Percentiles rank a stretch among this genome's conserved stretches.
These are phyloP conservation scores for Claviceps maximensis DNA, from an alignment of 2,329 filamentous ascomycete genomes.

Conservation along the genomic window DNA sequence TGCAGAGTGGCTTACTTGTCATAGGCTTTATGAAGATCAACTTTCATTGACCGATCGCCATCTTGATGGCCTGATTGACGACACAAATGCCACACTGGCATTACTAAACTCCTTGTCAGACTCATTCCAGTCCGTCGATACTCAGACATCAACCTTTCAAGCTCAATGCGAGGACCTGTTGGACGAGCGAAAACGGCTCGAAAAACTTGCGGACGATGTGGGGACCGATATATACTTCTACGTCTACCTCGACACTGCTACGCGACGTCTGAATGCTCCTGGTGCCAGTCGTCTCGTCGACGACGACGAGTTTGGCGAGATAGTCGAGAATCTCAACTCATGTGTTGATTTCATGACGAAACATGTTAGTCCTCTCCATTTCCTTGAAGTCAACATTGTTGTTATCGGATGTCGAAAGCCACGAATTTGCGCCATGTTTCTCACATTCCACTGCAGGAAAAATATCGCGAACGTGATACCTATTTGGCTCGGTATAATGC, in stretches of 20 bases:
- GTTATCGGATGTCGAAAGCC: background rate
- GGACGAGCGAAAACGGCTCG: slow-evolving; percentile 65
- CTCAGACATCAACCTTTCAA: slow-evolving; percentile 86
- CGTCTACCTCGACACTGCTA: slow-evolving; percentile 82
- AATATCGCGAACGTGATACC: slow-evolving; percentile 74
- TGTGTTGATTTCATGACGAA: slow-evolving; percentile 87
- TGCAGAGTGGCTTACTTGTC: slow-evolving; percentile 14
- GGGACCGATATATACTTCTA: slow-evolving; percentile 91
- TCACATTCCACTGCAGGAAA: slow-evolving; percentile 35
- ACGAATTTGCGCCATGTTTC: background rate
- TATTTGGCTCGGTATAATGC: slow-evolving; percentile 82
- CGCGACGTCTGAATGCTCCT: slow-evolving; percentile 78
- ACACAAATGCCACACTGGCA: slow-evolving; percentile 62
- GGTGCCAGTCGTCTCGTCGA: slow-evolving; percentile 78
- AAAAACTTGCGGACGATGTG: slow-evolving; percentile 69
- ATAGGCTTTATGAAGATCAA: slow-evolving; percentile 66
- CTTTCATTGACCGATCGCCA: slow-evolving; percentile 69
- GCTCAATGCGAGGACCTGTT: slow-evolving; percentile 82
- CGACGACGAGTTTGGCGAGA: slow-evolving; percentile 72
- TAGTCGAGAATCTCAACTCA: slow-evolving; percentile 74
- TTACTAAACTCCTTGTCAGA: slow-evolving; percentile 67
- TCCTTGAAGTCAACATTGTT: background rate
- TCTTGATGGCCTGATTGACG: slow-evolving; percentile 63
- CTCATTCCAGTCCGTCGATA: slow-evolving; percentile 77
- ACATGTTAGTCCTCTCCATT: slow-evolving; percentile 44